Evolutionary conservation across 805 yeast genomes (phyloP).

Genomic region (Starmera pachycereana): DNA sequence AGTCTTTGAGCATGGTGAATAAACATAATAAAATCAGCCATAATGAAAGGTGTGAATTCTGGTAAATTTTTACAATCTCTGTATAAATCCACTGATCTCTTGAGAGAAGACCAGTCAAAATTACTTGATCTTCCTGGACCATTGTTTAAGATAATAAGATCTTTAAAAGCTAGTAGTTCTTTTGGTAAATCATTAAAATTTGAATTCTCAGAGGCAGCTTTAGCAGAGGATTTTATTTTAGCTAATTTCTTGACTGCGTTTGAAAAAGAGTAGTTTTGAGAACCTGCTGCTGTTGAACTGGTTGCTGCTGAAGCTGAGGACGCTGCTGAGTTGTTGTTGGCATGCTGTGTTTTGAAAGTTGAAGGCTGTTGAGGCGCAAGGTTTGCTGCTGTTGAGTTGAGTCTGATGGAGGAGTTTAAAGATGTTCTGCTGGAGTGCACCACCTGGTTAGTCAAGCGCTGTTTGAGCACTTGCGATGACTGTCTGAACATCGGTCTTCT

Average conservation of each 20-base stretch:
- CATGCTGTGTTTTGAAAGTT: slow-evolving; percentile 5
- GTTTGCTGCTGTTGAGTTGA: slow-evolving; percentile 26
- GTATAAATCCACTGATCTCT: slow-evolving; percentile 39
- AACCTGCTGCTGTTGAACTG: slow-evolving; percentile 1
- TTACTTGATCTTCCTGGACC: slow-evolving; percentile 27
- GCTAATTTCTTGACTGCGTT: slow-evolving; percentile 1
- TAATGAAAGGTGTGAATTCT: slow-evolving; percentile 35
- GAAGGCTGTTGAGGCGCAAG: slow-evolving; percentile 9
- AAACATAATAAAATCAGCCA: slow-evolving; percentile 38
- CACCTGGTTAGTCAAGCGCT: slow-evolving; percentile 29
- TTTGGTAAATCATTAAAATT: slow-evolving; percentile 19
- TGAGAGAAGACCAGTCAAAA: slow-evolving; percentile 42
- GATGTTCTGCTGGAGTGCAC: slow-evolving; percentile 28
- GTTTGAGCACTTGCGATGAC: slow-evolving; percentile 23
- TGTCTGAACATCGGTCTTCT: slow-evolving; percentile 17
- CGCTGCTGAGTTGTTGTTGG: slow-evolving; percentile 10
- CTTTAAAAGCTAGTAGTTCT: slow-evolving; percentile 36
- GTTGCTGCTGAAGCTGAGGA: neutral
- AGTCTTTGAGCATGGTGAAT: slow-evolving; percentile 47
- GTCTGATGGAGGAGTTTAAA: slow-evolving; percentile 26
- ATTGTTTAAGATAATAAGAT: slow-evolving; percentile 28
- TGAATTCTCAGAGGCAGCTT: no score
- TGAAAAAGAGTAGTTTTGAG: slow-evolving; percentile 5
- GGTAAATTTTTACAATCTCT: slow-evolving; percentile 36
- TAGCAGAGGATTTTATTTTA: no score